These are phyloP conservation scores for Herpetospermum pedunculosum DNA, from an alignment of 306 rosid species.

Conservation along the genomic window DNA sequence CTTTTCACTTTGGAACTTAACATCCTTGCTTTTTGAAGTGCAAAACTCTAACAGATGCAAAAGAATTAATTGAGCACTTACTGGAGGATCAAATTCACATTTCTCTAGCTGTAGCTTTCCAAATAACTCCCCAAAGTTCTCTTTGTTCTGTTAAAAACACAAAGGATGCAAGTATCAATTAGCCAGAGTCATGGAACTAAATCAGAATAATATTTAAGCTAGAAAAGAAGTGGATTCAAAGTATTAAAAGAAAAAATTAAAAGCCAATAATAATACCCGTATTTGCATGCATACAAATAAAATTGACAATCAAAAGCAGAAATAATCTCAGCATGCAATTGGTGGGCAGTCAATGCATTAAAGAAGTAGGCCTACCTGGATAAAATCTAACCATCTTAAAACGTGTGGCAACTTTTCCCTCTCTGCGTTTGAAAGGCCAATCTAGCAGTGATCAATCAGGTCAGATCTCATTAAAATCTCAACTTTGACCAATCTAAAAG, in stretches of 20 bases:
- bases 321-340: not conserved
- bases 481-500: not conserved
- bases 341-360: not conserved
- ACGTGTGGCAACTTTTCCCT: constrained; percentile 55
- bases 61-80: constrained; percentile 28
- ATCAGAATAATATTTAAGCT: not conserved
- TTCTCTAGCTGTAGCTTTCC: constrained; percentile 43
- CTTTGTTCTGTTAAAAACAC: constrained; percentile 45
- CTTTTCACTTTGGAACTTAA: not conserved
- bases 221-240: not conserved
- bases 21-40: not conserved
- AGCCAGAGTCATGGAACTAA: not conserved
- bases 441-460: constrained; percentile 45
- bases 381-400: constrained; percentile 75
- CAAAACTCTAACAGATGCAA: not conserved
- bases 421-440: constrained; percentile 42
- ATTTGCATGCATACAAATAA: not conserved
- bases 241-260: not conserved
- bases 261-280: not conserved
- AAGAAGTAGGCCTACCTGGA: constrained; percentile 47
- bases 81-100: constrained; percentile 53
- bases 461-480: constrained; percentile 15
- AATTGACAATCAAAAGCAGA: not conserved
- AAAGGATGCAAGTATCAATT: not conserved
- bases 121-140: constrained; percentile 36